phyloP scores from a whole-genome alignment of 2,329 filamentous ascomycete genomes.

The Rachicladosporium sp. region DNA sequence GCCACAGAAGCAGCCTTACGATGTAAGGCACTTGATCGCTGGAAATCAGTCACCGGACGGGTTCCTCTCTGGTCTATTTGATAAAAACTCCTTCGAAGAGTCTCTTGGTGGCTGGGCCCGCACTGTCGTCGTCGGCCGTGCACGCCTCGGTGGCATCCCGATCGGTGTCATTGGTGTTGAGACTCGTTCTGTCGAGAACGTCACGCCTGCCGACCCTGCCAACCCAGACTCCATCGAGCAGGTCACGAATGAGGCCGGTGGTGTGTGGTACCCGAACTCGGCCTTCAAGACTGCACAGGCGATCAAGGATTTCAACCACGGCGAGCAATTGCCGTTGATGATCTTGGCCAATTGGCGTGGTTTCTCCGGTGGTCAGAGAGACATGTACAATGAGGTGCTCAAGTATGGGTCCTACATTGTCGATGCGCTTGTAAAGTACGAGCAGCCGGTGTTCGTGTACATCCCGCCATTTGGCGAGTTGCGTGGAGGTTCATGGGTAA shows the following conservation, averaged over 20 bases:
- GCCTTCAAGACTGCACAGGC: slow-evolving; percentile 99
- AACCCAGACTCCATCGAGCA: slow-evolving; percentile 98
- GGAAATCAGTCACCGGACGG: slow-evolving; percentile 77
- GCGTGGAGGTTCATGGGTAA: slow-evolving; percentile 89
- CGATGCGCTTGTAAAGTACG: slow-evolving; percentile 92
- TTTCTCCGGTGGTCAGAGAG: slow-evolving; percentile 97
- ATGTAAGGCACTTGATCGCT: slow-evolving; percentile 85
- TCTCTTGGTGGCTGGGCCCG: slow-evolving; percentile 92
- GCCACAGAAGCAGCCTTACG: slow-evolving; percentile 73
- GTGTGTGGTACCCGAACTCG: slow-evolving; percentile 99
- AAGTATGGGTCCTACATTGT: slow-evolving; percentile 99
- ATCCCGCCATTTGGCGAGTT: slow-evolving; percentile 94
- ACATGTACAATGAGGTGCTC: slow-evolving; percentile 99
- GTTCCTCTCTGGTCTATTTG: slow-evolving; percentile 86
- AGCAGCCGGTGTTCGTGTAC: slow-evolving; percentile 98
- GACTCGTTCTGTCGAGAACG: slow-evolving; percentile 90
- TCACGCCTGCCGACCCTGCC: slow-evolving; percentile 89
- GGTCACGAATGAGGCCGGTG: slow-evolving; percentile 85
- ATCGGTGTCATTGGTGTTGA: slow-evolving; percentile 98
- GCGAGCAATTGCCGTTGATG: slow-evolving; percentile 96
- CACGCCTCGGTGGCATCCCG: slow-evolving; percentile 90
- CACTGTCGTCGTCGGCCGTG: slow-evolving; percentile 92
- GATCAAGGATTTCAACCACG: slow-evolving; percentile 97
- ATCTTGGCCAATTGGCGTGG: slow-evolving; percentile 99
- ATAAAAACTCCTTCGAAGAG: slow-evolving; percentile 94